phyloP scores from a whole-genome alignment of 352 stramenopile species.

The Phytopythium delawarense region DNA sequence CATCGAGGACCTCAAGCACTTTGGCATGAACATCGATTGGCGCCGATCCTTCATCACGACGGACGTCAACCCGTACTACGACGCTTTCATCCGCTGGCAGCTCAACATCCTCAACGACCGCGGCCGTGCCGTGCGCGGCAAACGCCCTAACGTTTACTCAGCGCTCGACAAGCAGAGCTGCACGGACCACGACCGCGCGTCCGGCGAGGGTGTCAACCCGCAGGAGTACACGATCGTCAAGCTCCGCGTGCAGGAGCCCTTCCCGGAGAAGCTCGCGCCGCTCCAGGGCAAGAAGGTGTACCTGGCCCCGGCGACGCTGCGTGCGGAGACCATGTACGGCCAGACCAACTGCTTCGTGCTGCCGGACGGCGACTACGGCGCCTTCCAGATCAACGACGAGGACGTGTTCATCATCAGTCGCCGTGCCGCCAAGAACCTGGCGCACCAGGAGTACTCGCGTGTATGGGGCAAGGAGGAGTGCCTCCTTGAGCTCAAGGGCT shows the following conservation, averaged over 20 bases:
- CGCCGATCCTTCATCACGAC: slow-evolving; percentile 99
- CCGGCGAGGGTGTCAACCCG: slow-evolving; percentile 97
- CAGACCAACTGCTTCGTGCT: slow-evolving; percentile 99
- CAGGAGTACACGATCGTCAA: slow-evolving; percentile 99
- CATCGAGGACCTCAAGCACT: slow-evolving; percentile 95
- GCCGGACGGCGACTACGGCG: slow-evolving; percentile 98
- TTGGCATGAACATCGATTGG: slow-evolving; percentile 98
- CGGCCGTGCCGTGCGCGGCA: slow-evolving; percentile 89
- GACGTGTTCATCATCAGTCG: slow-evolving; percentile 96
- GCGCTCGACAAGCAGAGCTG: slow-evolving; percentile 98
- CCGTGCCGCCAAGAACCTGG: slow-evolving; percentile 92
- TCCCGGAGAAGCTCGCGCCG: slow-evolving; percentile 68
- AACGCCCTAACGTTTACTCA: slow-evolving; percentile 98
- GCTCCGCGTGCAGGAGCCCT: slow-evolving; percentile 87
- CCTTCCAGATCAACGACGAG: slow-evolving; percentile 93
- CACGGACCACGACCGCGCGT: slow-evolving; percentile 98
- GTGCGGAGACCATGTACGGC: slow-evolving; percentile 99
- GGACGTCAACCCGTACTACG: slow-evolving; percentile 98
- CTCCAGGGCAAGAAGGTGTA: slow-evolving; percentile 92
- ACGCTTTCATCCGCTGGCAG: slow-evolving; percentile 99
- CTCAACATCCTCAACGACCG: slow-evolving; percentile 96
- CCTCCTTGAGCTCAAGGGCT: slow-evolving; percentile 91
- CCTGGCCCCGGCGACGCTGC: slow-evolving; percentile 97
- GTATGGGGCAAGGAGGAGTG: slow-evolving; percentile 88
- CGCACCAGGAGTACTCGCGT: slow-evolving; percentile 92